A percentile compares a stretch with the other conserved stretches of the same genome.
Conservation (phyloP, 2,329 filamentous ascomycete genomes). For the Fusarium transvaalense region DNA sequence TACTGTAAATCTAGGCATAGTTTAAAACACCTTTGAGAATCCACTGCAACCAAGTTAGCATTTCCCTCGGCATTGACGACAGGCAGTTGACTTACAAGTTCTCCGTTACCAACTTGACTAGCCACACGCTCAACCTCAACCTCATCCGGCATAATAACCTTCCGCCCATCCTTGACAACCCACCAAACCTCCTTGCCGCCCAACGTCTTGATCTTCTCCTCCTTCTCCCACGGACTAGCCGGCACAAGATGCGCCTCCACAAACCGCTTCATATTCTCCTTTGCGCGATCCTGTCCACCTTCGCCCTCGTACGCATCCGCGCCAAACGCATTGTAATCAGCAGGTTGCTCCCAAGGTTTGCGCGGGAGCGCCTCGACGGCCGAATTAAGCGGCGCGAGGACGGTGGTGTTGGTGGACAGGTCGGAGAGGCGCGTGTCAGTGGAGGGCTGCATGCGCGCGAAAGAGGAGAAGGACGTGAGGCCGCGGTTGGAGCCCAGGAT, state of each 20-base stretch:
- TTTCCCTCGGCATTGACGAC: not conserved
- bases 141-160: constrained; percentile 81
- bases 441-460: constrained; percentile 80
- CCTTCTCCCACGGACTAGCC: constrained; percentile 79
- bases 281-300: constrained; percentile 80
- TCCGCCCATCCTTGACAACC: constrained; percentile 76
- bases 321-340: constrained; percentile 77
- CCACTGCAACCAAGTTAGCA: constrained; percentile 64
- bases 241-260: constrained; percentile 88
- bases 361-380: constrained; percentile 81
- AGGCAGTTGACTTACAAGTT: constrained; percentile 67
- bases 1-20: constrained; percentile 49
- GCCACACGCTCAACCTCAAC: constrained; percentile 82
- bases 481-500: constrained; percentile 82
- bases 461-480: constrained; percentile 86
- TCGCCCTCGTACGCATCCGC: constrained; percentile 80
- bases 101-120: constrained; percentile 85
- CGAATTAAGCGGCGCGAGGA: constrained; percentile 88
- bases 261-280: constrained; percentile 81
- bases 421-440: constrained; percentile 78
- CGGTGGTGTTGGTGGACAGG: constrained; percentile 76
- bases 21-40: constrained; percentile 69
- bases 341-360: constrained; percentile 87
- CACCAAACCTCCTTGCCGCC: constrained; percentile 80
- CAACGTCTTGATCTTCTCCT: constrained; percentile 73